A percentile compares a stretch with the other conserved stretches of the same genome.
Evolutionary conservation across 2,329 filamentous ascomycete genomes (phyloP).

Genomic region (Neoscytalidium dimidiatum): DNA sequence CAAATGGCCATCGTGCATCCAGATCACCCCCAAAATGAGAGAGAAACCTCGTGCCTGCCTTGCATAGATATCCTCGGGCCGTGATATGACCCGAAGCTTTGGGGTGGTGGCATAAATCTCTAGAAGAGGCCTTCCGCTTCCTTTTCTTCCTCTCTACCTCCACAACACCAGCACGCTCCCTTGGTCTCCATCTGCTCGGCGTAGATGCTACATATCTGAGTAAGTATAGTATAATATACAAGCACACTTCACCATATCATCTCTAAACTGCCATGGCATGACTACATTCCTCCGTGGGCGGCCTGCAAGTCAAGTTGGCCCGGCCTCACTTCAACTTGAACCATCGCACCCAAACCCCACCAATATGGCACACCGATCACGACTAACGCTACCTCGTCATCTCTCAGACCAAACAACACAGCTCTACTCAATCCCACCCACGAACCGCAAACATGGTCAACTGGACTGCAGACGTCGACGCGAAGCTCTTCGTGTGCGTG

Average conservation of each 20-base stretch:
- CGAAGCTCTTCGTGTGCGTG: neutral
- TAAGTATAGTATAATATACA: neutral
- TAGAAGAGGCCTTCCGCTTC: neutral
- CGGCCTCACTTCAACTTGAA: neutral
- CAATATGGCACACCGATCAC: neutral
- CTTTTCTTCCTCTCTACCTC: neutral
- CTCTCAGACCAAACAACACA: neutral
- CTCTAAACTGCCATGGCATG: neutral
- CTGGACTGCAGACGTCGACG: slow-evolving; percentile 15
- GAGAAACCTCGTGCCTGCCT: no score
- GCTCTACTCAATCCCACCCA: neutral
- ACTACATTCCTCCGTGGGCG: neutral
- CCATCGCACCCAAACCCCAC: neutral
- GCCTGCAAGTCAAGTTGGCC: neutral
- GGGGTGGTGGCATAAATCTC: neutral
- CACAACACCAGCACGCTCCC: neutral
- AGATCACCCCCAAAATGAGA: no score
- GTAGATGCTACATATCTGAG: neutral
- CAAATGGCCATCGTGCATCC: no score
- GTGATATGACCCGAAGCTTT: neutral
- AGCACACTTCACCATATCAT: neutral
- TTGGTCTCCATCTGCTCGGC: neutral
- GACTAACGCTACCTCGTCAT: neutral
- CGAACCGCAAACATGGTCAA: neutral
- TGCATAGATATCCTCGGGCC: no score